A percentile compares a stretch with the other conserved stretches of the same genome.
Evolutionary conservation across 495 filamentous ascomycete species (phyloP).

Genomic region (Lindgomyces ingoldianus): DNA sequence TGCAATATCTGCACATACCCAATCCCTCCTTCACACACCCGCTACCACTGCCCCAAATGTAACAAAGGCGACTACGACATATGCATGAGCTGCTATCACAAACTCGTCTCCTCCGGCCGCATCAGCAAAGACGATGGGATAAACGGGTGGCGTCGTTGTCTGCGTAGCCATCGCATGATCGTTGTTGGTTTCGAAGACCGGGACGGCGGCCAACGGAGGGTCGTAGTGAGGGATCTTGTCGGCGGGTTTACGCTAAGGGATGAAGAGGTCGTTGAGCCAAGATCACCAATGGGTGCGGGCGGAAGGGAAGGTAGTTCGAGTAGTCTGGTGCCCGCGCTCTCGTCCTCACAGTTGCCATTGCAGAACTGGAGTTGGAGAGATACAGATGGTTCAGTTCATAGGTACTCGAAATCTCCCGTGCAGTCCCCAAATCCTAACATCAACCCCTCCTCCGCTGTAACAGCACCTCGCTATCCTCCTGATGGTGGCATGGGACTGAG

Average conservation of each 20-base stretch:
- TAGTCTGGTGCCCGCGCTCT: no score
- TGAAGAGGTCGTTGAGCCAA: conserved; percentile 24
- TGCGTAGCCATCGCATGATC: conserved; percentile 79
- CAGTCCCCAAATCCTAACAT: not conserved
- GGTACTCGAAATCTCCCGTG: conserved; percentile 24
- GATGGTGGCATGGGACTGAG: conserved; percentile 66
- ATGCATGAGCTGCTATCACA: conserved; percentile 73
- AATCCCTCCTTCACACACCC: conserved; percentile 65
- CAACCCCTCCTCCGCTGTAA: not conserved
- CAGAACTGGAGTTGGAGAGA: conserved; percentile 40
- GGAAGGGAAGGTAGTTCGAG: no score
- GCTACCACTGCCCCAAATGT: conserved; percentile 75
- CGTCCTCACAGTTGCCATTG: not conserved
- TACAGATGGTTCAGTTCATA: conserved; percentile 39
- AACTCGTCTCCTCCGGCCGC: conserved; percentile 58
- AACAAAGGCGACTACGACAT: conserved; percentile 80
- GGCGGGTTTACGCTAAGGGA: conserved; percentile 67
- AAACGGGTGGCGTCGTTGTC: conserved; percentile 78
- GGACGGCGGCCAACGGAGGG: conserved; percentile 57
- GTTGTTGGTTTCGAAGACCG: conserved; percentile 71
- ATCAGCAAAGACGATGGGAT: conserved; percentile 73
- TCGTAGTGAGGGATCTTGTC: conserved; percentile 66
- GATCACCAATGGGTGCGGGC: no score
- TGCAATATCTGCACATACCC: conserved; percentile 73
- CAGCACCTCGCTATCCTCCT: conserved; percentile 58